Evolutionary conservation across 2,329 filamentous ascomycete genomes (phyloP).

Genomic region (Cytospora piceicola): DNA sequence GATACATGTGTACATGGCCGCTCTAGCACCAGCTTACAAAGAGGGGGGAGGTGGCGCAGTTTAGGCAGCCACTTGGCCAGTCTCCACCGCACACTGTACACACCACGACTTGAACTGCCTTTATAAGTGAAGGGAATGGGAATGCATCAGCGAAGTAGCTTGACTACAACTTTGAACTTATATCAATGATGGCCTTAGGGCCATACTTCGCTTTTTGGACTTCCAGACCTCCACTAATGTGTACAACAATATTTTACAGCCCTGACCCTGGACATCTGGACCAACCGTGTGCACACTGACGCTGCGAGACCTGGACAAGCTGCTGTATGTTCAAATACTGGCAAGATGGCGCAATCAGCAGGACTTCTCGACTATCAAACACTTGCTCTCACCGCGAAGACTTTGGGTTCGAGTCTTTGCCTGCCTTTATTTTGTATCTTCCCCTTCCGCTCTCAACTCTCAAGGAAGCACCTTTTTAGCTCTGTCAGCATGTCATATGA

Average conservation of each 20-base stretch:
- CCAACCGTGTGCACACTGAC: background rate
- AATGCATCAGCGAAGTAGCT: no score
- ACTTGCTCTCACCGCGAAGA: background rate
- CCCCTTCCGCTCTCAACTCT: background rate
- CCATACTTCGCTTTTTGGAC: slow-evolving; percentile 28
- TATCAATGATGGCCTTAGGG: background rate
- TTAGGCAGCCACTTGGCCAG: no score
- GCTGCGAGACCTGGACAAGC: slow-evolving; percentile 4
- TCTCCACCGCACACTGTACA: no score
- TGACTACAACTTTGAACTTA: no score
- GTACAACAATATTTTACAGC: background rate
- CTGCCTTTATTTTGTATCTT: background rate
- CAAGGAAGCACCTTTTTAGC: no score
- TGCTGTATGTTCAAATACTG: background rate
- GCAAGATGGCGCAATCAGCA: slow-evolving; percentile 8
- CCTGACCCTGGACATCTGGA: background rate
- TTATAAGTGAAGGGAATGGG: no score
- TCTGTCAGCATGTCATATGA: no score
- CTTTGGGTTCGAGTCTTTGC: background rate
- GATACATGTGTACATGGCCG: no score
- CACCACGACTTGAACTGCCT: no score
- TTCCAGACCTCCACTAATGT: background rate
- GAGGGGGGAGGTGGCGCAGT: no score
- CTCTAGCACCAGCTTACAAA: no score
- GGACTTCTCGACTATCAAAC: background rate